Conservation (phyloP, 73 alveolate genomes). For the Paramecium sonneborni region DNA sequence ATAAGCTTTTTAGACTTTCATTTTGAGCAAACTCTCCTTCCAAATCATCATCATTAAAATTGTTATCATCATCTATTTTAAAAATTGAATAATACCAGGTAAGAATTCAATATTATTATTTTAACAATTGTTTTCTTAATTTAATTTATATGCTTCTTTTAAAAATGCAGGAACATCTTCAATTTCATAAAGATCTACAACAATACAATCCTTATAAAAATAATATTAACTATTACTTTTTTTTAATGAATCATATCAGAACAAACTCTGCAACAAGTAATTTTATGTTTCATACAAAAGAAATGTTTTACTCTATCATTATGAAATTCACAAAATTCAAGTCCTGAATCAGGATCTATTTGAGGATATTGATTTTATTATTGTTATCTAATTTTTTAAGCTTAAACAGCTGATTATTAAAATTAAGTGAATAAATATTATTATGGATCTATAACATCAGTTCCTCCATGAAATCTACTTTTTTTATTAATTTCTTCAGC, state of each 20-base stretch:
- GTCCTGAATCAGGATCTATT: conserved; percentile 59
- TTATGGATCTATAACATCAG: conserved; percentile 18
- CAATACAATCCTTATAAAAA: neutral
- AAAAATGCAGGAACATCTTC: conserved; percentile 33
- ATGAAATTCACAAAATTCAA: conserved; percentile 88
- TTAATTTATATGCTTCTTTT: conserved; percentile 2
- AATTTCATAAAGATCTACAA: conserved; percentile 36
- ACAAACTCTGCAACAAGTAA: conserved; percentile 93
- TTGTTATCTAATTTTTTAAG: neutral
- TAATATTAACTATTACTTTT: conserved; percentile 57
- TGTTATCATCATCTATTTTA: neutral
- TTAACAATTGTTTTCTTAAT: neutral
- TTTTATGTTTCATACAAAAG: conserved; percentile 92
- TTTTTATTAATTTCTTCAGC: conserved; percentile 63
- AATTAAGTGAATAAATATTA: conserved; percentile 37
- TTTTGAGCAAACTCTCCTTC: neutral
- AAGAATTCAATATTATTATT: neutral
- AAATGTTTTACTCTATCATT: conserved; percentile 90
- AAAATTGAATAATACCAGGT: neutral
- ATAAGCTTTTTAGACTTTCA: conserved; percentile 9
- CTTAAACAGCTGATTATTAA: conserved; percentile 1
- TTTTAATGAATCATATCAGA: conserved; percentile 87
- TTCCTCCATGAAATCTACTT: conserved; percentile 51
- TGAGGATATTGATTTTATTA: neutral
- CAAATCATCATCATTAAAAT: neutral